Evolutionary conservation across 2,329 filamentous ascomycete genomes (phyloP), one percentile per base, ranked within the genome.

Genomic region (Apiospora marii): DNA sequence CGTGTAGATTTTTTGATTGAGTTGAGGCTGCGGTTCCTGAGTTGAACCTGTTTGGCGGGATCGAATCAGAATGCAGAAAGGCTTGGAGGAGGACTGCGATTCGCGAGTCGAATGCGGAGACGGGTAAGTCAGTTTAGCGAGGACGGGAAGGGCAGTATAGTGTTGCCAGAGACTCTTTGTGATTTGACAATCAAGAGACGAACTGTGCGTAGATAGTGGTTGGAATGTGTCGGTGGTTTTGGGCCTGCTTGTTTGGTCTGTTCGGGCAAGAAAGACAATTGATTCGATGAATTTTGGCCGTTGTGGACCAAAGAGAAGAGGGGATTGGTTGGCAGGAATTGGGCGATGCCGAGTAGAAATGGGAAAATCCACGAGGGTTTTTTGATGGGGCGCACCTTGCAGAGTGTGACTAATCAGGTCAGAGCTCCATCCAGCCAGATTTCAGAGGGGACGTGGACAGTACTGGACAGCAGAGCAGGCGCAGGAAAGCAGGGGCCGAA

Each of bases 321-420:
- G 75, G 76, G 76, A 79, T 78, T 81, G 80, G 81, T 81, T 81
- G 80, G 79, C 78, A 79, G 80, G 74, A 80, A 81, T 78, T 76
- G 76, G 77, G 76, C 80, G 78, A 77, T 74, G 77, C 80, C 13
- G 78, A 81, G 78, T 80, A 76, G 80, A 80, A 79, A 78, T 76
- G 72, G 74, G 76, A 77, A 70, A 64, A 49, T 75, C 76, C 78
- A 78, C 75, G 77, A 74, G 74, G 75, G 75, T 76, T 77, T 75
- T 81, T 81, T 79, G 80, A 81, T 77, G 79, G 79, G 78, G 78
- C 77, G 72, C 30, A 34, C 48, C 30, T 70, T 37, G 67, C 53
- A 71, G 71, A 73, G 79, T 79, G 79, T 79, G 79, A 80, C 79
- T 81, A 81, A 81, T 81, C 79, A 80, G 76, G 80, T 80, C 79